A percentile compares a stretch with the other conserved stretches of the same genome.
phyloP scores from a whole-genome alignment of 2,329 filamentous ascomycete genomes.

The Claviceps purpurea region DNA sequence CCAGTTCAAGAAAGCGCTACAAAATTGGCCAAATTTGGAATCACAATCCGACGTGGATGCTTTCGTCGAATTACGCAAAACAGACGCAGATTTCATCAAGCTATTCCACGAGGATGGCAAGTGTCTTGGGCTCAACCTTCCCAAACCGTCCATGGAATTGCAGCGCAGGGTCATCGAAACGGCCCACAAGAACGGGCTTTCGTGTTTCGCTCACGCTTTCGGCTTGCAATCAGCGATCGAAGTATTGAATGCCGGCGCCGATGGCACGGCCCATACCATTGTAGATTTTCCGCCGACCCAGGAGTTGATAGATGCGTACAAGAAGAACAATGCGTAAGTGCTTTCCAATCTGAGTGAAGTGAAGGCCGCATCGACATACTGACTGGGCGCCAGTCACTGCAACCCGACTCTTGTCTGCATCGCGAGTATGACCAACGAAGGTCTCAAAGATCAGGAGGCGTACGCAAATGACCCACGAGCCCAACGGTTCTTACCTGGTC shows the following conservation, averaged over 20 bases:
- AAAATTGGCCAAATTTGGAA: slow-evolving; percentile 28
- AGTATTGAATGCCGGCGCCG: slow-evolving; percentile 14
- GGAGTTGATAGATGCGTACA: slow-evolving; percentile 12
- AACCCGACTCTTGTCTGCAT: slow-evolving; percentile 13
- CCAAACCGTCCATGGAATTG: slow-evolving; percentile 26
- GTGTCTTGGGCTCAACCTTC: slow-evolving; percentile 22
- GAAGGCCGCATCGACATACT: not conserved
- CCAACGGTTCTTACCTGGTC: slow-evolving; percentile 3
- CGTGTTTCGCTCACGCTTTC: slow-evolving; percentile 16
- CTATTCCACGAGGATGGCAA: slow-evolving; percentile 35
- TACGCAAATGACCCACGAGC: slow-evolving; percentile 10
- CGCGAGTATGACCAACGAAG: slow-evolving; percentile 13
- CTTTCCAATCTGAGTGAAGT: not conserved
- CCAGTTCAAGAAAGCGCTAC: slow-evolving; percentile 3
- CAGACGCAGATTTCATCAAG: slow-evolving; percentile 36
- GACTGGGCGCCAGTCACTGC: slow-evolving; percentile 5
- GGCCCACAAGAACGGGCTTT: slow-evolving; percentile 14
- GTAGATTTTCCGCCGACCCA: slow-evolving; percentile 14
- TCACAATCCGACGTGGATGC: slow-evolving; percentile 24
- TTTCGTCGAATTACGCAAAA: slow-evolving; percentile 26
- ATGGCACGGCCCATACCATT: slow-evolving; percentile 20
- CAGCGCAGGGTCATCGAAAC: slow-evolving; percentile 30
- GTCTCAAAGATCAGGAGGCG: slow-evolving; percentile 8
- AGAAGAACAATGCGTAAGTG: slow-evolving; percentile 10
- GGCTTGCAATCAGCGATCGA: slow-evolving; percentile 15